These are phyloP conservation scores for Lachancea thermotolerans DNA, from an alignment of 805 yeast genomes.

Conservation along the genomic window DNA sequence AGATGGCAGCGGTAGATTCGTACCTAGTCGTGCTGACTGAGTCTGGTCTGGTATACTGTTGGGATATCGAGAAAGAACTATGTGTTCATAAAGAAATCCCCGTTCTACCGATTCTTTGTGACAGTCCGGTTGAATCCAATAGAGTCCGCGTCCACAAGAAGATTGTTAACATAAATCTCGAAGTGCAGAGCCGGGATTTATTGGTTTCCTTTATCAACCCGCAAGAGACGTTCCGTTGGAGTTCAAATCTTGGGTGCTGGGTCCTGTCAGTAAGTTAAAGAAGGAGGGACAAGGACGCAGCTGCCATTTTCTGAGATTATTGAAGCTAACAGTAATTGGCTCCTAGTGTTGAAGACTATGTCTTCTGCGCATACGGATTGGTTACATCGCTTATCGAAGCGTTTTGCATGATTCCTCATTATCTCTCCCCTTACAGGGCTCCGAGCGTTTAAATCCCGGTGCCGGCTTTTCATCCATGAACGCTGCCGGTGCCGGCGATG, in stretches of 20 bases:
- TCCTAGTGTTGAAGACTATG: not conserved
- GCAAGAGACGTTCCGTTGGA: constrained; percentile 18
- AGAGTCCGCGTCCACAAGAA: constrained; percentile 25
- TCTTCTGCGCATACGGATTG: not conserved
- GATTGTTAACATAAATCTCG: constrained; percentile 12
- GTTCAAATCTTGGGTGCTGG: constrained; percentile 26
- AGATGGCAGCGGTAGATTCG: constrained; percentile 31
- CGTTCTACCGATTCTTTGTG: constrained; percentile 24
- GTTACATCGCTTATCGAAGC: not conserved
- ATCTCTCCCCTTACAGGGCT: too few relatives aligned
- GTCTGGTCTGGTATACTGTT: constrained; percentile 44
- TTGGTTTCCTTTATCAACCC: constrained; percentile 11
- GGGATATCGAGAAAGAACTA: constrained; percentile 20
- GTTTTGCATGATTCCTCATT: too few relatives aligned
- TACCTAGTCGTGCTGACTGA: constrained; percentile 54
- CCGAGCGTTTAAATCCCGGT: too few relatives aligned
- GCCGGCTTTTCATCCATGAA: too few relatives aligned
- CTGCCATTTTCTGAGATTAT: not conserved
- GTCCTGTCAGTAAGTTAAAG: not conserved
- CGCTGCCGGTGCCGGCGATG: not conserved
- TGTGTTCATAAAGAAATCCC: constrained; percentile 22
- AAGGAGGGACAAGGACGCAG: too few relatives aligned
- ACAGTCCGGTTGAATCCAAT: constrained; percentile 20
- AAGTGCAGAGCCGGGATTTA: not conserved
- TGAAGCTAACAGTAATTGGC: not conserved